Base-by-base conservation (phyloP, 441 rosid species). In the Hura crepitans region DNA sequence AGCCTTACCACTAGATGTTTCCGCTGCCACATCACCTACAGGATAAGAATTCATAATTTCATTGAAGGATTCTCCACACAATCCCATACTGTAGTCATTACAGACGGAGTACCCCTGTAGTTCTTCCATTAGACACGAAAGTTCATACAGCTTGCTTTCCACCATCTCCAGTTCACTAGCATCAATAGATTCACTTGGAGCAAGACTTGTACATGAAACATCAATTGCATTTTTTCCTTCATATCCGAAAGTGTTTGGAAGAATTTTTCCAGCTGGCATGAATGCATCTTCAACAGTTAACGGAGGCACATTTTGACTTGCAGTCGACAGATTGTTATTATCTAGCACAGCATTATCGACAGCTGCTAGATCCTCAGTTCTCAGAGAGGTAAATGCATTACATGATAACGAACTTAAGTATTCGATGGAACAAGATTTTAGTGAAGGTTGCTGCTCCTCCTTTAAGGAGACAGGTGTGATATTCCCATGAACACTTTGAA, bases 71-170 rank as follows among this genome's bases (percentile, higher is more conserved):
- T 77, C 83, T 65, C 62, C 77, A 28, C 65, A 68, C 1, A 65
- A 62, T 23, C 59, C 81, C 58, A 33, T 15, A 22, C 49, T 30
- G 18, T 56, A 74, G 14, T 56, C 69, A 54, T 28, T 75, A 62
- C 45, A 58, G 46, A 68, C 78, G 66, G 76, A 53, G 69, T 72
- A 71, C 46, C 70, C 68, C 37, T 64, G 75, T 27, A 76, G 43
- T 64, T 85, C 88, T 73, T 77, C 84, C 75, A 59, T 70, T 43
- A 77, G 62, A 66, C 70, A 74, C 49, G 83, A 77, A 11, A 82
- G 73, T 42, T 75, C 81, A 14, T 79, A 78, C 65, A 82, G 74
- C 75, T 77, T 75, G 63, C 69, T 68, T 72, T 86, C 85, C 61
- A 69, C 61, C 31, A 73, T 64, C 67, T 77, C 82, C 18, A 53